Conservation (phyloP, 2,329 filamentous ascomycete genomes). For the Arthrobotrys pseudoclavata region DNA sequence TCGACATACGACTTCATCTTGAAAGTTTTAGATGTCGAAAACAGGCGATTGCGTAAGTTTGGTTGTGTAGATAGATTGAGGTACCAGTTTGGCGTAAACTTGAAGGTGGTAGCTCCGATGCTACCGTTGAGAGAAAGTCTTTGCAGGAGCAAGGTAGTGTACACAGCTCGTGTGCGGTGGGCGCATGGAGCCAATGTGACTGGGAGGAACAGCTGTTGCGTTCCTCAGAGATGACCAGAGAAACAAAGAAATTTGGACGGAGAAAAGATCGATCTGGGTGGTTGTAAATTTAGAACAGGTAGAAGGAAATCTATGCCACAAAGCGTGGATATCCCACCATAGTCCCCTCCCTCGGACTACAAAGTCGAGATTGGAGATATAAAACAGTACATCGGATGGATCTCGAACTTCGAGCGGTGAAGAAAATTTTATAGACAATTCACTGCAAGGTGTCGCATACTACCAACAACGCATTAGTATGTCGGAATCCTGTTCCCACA, state of each 20-base stretch:
- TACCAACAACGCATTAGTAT: slow-evolving; percentile 14
- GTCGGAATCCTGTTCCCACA: not conserved
- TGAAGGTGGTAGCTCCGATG: slow-evolving; percentile 8
- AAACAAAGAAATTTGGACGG: slow-evolving; percentile 5
- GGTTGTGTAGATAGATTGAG: not conserved
- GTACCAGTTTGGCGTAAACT: not conserved
- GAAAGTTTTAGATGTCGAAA: slow-evolving; percentile 52
- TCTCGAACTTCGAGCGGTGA: slow-evolving; percentile 1
- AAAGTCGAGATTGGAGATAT: slow-evolving; percentile 1
- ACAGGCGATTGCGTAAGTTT: slow-evolving; percentile 30
- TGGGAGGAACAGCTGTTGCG: slow-evolving; percentile 53
- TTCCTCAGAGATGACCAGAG: slow-evolving; percentile 40
- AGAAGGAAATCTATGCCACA: not conserved
- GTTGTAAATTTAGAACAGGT: not conserved
- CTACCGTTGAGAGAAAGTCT: slow-evolving; percentile 32
- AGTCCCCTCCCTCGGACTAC: not conserved
- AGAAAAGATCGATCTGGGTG: not conserved
- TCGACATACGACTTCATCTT: slow-evolving; percentile 81
- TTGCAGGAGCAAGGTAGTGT: slow-evolving; percentile 36
- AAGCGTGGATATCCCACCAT: not conserved
- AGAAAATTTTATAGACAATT: slow-evolving; percentile 28
- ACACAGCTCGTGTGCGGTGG: slow-evolving; percentile 50
- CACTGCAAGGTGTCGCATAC: not conserved
- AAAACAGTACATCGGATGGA: not conserved
- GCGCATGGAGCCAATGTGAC: slow-evolving; percentile 60